Evolutionary conservation across 805 yeast genomes (phyloP).

Genomic region (Komagataella pastoris): DNA sequence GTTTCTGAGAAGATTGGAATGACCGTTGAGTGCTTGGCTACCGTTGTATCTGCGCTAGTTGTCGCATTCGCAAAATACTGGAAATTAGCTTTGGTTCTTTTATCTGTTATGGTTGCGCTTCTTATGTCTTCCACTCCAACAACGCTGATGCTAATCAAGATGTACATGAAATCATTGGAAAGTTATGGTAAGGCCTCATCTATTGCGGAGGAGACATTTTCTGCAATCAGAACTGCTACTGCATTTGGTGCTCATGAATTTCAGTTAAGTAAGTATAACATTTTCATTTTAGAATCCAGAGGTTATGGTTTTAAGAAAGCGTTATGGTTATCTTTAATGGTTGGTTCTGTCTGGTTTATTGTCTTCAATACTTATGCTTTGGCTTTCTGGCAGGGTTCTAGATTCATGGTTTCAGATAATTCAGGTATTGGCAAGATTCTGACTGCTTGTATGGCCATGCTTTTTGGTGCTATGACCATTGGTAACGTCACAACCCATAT

Average conservation of each 20-base stretch:
- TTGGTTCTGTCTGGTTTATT: slow-evolving; percentile 41
- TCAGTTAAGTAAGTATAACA: slow-evolving; percentile 27
- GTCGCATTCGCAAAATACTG: slow-evolving; percentile 81
- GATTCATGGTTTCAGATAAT: slow-evolving; percentile 43
- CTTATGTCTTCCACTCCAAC: slow-evolving; percentile 28
- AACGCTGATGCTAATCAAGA: slow-evolving; percentile 33
- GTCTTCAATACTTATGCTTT: slow-evolving; percentile 53
- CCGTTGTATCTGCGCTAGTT: slow-evolving; percentile 39
- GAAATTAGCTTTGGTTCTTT: slow-evolving; percentile 75
- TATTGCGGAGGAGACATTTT: slow-evolving; percentile 42
- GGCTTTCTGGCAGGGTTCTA: slow-evolving; percentile 69
- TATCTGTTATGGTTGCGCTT: slow-evolving; percentile 44
- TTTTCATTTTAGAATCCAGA: slow-evolving; percentile 25
- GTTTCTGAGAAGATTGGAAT: slow-evolving; percentile 26
- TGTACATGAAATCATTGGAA: slow-evolving; percentile 39
- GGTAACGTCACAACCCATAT: slow-evolving; percentile 46
- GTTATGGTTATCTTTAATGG: slow-evolving; percentile 50
- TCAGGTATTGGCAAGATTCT: slow-evolving; percentile 48
- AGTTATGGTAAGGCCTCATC: slow-evolving; percentile 44
- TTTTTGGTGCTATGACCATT: slow-evolving; percentile 62
- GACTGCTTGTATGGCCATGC: slow-evolving; percentile 55
- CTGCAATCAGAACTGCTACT: slow-evolving; percentile 51
- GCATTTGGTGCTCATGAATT: slow-evolving; percentile 17
- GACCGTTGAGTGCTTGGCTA: slow-evolving; percentile 22
- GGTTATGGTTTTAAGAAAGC: slow-evolving; percentile 26